Base-by-base conservation (phyloP, 805 yeast species). In the Henningerozyma blattae region DNA sequence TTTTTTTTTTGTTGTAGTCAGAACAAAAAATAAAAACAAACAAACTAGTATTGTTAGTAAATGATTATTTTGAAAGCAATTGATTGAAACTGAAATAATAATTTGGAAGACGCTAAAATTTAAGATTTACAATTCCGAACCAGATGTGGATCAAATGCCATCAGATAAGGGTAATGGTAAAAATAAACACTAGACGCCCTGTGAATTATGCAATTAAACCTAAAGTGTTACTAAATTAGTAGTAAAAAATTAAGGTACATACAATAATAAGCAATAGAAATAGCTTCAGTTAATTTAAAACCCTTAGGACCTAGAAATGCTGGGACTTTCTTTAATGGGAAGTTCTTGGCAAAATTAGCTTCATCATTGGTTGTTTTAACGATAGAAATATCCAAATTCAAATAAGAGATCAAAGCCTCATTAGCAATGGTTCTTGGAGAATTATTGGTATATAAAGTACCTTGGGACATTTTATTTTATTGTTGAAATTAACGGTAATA, bases 291-390 rank as follows among this genome's bases (percentile, higher is more conserved):
- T 55, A 81, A 65, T 58, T 77, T 76, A 68, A 65, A 74, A 41
- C 87, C 86, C 56, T 79, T 71, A 52, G 79, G 76, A 39, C 83
- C 86, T 56, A 71, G 47, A 47, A 77, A 77, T 41, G 83, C 74
- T 60, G 93, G 91, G 42, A 65, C 60, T 59, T 68, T 72, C 37
- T 57, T 63, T 54, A 76, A 63, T 55, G 87, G 85, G 71, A 79
- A 81, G 50, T 61, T 46, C 42, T 62, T 61, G 34, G 52, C 50
- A 57, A 50, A 72, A 10, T 43, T 22, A 15, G 27, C 44, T 15
- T 33, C 40, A 19, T 42, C 42, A 18, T 46, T 45, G 13, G 48
- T 43, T 7, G 50, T 47, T 47, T 64, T 67, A 30, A 59, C 66
- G 42, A 75, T 43, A 35, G 65, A 56, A 55, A 77, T 60, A 46